phyloP scores from a whole-genome alignment of 805 yeast genomes.

The Lipomyces chichibuensis region DNA sequence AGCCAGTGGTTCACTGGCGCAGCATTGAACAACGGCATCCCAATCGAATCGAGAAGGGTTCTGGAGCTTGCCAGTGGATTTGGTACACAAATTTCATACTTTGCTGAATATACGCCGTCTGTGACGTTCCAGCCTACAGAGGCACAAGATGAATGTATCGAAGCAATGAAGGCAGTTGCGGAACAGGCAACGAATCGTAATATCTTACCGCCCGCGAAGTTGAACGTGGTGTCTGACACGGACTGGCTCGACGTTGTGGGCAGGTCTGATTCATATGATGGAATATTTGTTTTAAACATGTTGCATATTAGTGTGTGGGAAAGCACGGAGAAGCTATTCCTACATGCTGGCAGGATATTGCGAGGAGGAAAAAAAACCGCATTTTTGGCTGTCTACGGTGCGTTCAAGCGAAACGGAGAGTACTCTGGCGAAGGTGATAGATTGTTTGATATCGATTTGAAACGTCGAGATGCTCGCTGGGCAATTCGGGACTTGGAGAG shows the following conservation, averaged over 20 bases:
- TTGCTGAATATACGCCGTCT: slow-evolving; percentile 23
- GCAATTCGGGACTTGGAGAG: slow-evolving; percentile 33
- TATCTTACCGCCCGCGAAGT: slow-evolving; percentile 15
- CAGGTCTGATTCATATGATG: slow-evolving; percentile 16
- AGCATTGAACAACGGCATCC: not conserved
- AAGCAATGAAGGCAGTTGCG: slow-evolving; percentile 22
- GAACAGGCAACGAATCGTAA: slow-evolving; percentile 10
- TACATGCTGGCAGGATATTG: slow-evolving; percentile 17
- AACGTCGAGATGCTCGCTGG: slow-evolving; percentile 30
- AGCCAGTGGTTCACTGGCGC: slow-evolving; percentile 15
- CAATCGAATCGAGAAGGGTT: slow-evolving; percentile 1
- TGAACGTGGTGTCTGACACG: slow-evolving; percentile 20
- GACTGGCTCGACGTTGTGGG: slow-evolving; percentile 21
- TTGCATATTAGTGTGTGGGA: slow-evolving; percentile 33
- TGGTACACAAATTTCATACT: slow-evolving; percentile 32
- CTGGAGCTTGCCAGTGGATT: slow-evolving; percentile 33
- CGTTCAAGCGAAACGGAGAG: slow-evolving; percentile 32
- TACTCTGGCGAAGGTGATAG: slow-evolving; percentile 30
- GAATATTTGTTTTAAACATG: slow-evolving; percentile 31
- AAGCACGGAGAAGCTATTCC: slow-evolving; percentile 20
- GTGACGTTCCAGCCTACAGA: slow-evolving; percentile 33
- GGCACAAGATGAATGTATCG: slow-evolving; percentile 32
- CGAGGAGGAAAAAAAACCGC: slow-evolving; percentile 6
- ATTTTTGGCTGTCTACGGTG: slow-evolving; percentile 31
- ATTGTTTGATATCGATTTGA: slow-evolving; percentile 25